Evolutionary conservation across 768 basidiomycete species (phyloP).

Genomic region (Psilocybe cyanescens): DNA sequence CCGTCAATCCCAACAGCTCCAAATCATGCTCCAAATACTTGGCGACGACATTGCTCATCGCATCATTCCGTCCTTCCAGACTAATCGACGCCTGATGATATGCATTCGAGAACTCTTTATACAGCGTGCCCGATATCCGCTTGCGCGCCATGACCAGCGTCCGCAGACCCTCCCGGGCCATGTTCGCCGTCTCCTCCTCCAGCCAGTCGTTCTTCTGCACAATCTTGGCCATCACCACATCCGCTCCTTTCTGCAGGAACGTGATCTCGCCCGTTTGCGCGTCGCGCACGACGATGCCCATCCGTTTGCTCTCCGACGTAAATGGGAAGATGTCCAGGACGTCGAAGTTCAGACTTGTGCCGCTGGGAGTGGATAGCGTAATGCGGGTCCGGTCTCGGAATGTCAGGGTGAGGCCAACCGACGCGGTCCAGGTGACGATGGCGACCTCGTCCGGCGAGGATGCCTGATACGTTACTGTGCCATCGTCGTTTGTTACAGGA

Average conservation of each 20-base stretch:
- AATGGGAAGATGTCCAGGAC: constrained; percentile 97
- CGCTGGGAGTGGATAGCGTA: constrained; percentile 69
- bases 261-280: constrained; percentile 72
- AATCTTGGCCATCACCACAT: constrained; percentile 96
- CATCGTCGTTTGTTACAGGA: constrained; percentile 93
- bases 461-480: constrained; percentile 94
- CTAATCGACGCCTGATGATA: constrained; percentile 82
- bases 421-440: constrained; percentile 96
- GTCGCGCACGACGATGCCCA: constrained; percentile 96
- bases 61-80: constrained; percentile 81
- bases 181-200: constrained; percentile 97
- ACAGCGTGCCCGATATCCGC: constrained; percentile 68
- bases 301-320: constrained; percentile 97
- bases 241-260: constrained; percentile 97
- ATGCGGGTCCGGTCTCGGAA: constrained; percentile 93
- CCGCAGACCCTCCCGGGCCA: constrained; percentile 95
- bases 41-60: constrained; percentile 74
- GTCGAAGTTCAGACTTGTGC: constrained; percentile 70
- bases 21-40: constrained; percentile 86
- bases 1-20: constrained; percentile 91
- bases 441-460: constrained; percentile 99
- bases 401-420: constrained; percentile 87
- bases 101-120: constrained; percentile 69
- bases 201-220: constrained; percentile 99
- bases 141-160: constrained; percentile 94